These are phyloP conservation scores for Ceratocystis variospora DNA, from an alignment of 2,329 filamentous ascomycete species.

Conservation along the genomic window DNA sequence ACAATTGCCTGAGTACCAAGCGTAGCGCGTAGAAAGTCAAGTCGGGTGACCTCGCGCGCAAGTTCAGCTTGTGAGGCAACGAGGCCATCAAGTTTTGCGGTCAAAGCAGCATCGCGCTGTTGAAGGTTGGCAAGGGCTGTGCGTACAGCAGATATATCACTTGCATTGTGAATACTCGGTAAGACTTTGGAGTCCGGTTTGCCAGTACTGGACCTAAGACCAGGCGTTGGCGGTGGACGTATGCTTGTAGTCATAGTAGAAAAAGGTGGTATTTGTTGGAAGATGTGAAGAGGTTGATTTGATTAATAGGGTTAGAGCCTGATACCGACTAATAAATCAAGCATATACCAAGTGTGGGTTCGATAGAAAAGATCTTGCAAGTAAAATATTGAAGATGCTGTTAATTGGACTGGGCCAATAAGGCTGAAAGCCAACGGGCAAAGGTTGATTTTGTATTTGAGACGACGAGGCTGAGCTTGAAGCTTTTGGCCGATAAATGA, in stretches of 20 bases:
- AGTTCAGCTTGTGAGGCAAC: slow-evolving; percentile 76
- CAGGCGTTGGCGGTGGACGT: slow-evolving; percentile 13
- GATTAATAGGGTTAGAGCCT: not conserved
- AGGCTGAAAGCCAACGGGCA: not conserved
- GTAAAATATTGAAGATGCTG: not conserved
- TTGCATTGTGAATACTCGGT: slow-evolving; percentile 50
- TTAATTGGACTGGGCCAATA: not conserved
- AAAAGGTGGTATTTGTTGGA: slow-evolving; percentile 17
- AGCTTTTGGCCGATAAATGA: not conserved
- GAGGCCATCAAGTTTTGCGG: slow-evolving; percentile 58
- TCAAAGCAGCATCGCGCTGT: slow-evolving; percentile 59
- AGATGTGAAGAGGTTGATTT: not conserved
- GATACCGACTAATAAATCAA: not conserved
- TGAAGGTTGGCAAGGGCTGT: slow-evolving; percentile 63
- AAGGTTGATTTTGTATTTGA: not conserved
- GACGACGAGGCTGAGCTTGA: not conserved
- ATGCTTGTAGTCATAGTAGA: slow-evolving; percentile 15
- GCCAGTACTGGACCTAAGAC: slow-evolving; percentile 14
- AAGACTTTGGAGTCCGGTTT: slow-evolving; percentile 21
- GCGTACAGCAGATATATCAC: slow-evolving; percentile 65
- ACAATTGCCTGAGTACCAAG: slow-evolving; percentile 77
- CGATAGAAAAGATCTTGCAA: not conserved
- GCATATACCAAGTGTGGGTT: too few species aligned
- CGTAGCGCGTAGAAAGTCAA: slow-evolving; percentile 80
- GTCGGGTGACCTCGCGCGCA: slow-evolving; percentile 67